phyloP scores from a whole-genome alignment of 495 filamentous ascomycete genomes.

The Hapsidospora chrysogenum region DNA sequence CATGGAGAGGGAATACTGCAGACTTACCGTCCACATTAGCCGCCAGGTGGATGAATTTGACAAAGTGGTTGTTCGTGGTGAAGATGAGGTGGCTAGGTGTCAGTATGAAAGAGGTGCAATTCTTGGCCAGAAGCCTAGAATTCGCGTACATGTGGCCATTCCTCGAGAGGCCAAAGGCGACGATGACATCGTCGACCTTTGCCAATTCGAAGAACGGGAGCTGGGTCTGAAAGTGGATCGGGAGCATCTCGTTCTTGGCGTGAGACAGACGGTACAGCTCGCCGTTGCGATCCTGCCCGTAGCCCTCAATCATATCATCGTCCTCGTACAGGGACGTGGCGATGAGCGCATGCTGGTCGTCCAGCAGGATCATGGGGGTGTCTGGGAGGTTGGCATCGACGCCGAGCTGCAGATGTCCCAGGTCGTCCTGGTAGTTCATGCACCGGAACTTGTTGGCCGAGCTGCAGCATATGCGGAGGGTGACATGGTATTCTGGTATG shows the following conservation, averaged over 20 bases:
- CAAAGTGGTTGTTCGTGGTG: conserved; percentile 75
- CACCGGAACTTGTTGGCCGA: background rate
- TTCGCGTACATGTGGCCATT: conserved; percentile 69
- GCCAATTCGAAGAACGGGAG: conserved; percentile 36
- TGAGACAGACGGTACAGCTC: conserved; percentile 10
- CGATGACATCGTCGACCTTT: conserved; percentile 16
- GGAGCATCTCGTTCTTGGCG: conserved; percentile 3
- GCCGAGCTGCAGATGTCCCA: conserved; percentile 1
- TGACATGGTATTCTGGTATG: conserved; percentile 1
- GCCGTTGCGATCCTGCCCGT: conserved; percentile 21
- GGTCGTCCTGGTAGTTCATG: background rate
- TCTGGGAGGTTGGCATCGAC: background rate
- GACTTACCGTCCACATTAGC: conserved; percentile 40
- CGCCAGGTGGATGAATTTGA: conserved; percentile 82
- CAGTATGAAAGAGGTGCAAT: conserved; percentile 78
- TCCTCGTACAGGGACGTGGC: background rate
- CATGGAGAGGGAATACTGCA: background rate
- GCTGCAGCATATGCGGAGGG: conserved; percentile 1
- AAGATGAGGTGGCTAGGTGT: conserved; percentile 76
- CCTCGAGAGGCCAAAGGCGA: conserved; percentile 48
- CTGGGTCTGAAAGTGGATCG: conserved; percentile 18
- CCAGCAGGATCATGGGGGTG: background rate
- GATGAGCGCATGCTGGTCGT: background rate
- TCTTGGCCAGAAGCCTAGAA: conserved; percentile 51
- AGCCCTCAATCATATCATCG: conserved; percentile 3